Evolutionary conservation across 176 grass and related monocot genomes (phyloP), one percentile per base, ranked within the genome.

Genomic region (Ensete glaucum): DNA sequence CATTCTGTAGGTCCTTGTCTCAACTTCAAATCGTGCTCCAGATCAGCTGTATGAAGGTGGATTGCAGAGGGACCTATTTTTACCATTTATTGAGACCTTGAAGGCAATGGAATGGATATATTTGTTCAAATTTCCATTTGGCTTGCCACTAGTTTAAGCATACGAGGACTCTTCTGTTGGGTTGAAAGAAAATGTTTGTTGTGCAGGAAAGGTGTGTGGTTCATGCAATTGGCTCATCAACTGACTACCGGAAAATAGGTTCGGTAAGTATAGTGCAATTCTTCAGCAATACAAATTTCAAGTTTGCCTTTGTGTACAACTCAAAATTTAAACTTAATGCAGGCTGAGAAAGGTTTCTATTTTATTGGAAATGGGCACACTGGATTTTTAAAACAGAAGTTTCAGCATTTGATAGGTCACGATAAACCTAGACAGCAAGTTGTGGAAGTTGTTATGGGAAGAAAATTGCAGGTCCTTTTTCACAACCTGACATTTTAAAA

Each of bases 261-360:
- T 98, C 88, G 17, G 94, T 98, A 89, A 81, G 90, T 89, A 80
- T 52, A 72, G 62, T 72, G 12, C 67, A 50, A 2, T 9, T 67
- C 25, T 20, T 70, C 43, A 22, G 16, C 51, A 21, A 11, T 52
- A 70, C 34, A 48, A 10, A 43, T 43, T 14, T 43, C 4, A 43
- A 6, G 34, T 43, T 43, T 43, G 34, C 5, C 0, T 6, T 43
- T 43, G 34, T 43, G 0, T 4, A 43, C 34, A 43, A 43, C 34
- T 43, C 34, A 43, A 43, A 43, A 43, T 43, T 43, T 77, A 10
- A 70, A 70, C 51, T 3, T n/a, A 52, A 11, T 89, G 58, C 77
- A 98, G 94, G 94, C 90, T 59, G 84, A 89, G 87, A 80, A 90
- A 87, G 94, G 94, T 76, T 93, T 91, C 85, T 93, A 93, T 78